Evolutionary conservation across 148 eudicot species (phyloP).

Genomic region (Fagopyrum homotropicum): DNA sequence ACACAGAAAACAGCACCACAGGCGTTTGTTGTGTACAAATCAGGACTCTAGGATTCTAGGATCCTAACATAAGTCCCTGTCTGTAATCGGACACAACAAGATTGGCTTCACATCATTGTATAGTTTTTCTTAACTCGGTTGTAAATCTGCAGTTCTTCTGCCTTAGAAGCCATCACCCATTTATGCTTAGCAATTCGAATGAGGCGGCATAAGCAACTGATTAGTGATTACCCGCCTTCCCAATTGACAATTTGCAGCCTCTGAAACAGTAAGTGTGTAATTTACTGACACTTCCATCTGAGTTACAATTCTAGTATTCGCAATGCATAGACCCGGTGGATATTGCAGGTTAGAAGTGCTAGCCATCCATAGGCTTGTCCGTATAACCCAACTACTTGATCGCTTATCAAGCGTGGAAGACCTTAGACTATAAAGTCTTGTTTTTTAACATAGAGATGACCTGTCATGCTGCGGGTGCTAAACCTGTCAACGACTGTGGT

Average conservation of each 20-base stretch:
- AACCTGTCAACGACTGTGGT: too few species aligned
- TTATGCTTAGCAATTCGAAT: neutral
- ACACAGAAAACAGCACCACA: neutral
- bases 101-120: conserved; percentile 11
- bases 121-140: neutral
- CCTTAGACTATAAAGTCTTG: too few species aligned
- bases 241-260: neutral
- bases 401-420: too few species aligned
- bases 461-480: too few species aligned
- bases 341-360: too few species aligned
- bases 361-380: too few species aligned
- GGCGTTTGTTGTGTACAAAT: neutral
- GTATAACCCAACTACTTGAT: too few species aligned
- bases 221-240: neutral
- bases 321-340: too few species aligned
- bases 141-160: conserved; percentile 10
- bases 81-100: neutral
- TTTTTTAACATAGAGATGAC: too few species aligned
- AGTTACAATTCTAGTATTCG: too few species aligned
- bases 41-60: neutral
- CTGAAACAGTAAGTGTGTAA: conserved; percentile 7
- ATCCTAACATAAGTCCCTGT: neutral
- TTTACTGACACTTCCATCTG: neutral
- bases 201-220: neutral
- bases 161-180: neutral